These are phyloP conservation scores for Bertia moriformis DNA, from an alignment of 2,329 filamentous ascomycete genomes.

Conservation along the genomic window DNA sequence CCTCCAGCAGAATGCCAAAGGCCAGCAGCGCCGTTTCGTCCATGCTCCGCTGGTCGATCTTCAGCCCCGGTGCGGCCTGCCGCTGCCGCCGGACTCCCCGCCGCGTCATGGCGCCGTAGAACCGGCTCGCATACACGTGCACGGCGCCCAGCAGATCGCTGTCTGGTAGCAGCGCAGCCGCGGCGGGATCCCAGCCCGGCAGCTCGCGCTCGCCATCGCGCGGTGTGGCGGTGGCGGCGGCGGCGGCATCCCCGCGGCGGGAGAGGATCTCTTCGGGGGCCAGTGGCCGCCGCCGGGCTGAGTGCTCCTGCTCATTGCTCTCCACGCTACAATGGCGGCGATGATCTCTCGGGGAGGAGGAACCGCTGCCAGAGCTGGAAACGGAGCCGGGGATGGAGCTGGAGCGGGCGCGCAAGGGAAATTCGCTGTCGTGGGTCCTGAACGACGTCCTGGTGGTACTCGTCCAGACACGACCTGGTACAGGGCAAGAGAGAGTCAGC, in stretches of 20 bases:
- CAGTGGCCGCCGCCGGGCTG: not conserved
- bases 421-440: too few species aligned
- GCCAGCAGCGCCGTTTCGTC: constrained; percentile 68
- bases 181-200: too few species aligned
- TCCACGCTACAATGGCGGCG: too few species aligned
- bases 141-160: constrained; percentile 56
- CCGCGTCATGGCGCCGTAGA: constrained; percentile 34
- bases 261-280: not conserved
- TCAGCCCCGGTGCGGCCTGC: not conserved
- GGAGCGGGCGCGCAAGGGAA: too few species aligned
- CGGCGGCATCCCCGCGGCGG: too few species aligned
- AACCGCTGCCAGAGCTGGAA: too few species aligned
- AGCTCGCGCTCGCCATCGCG: constrained; percentile 52
- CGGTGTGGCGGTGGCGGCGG: constrained; percentile 20
- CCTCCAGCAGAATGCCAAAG: constrained; percentile 62
- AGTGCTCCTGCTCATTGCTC: too few species aligned
- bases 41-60: constrained; percentile 33
- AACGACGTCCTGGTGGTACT: too few species aligned
- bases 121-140: constrained; percentile 53
- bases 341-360: too few species aligned
- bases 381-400: too few species aligned
- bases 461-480: too few species aligned
- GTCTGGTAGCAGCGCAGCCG: constrained; percentile 41
- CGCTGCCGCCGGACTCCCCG: not conserved
- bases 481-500: too few species aligned